Conservation (phyloP, 2,329 filamentous ascomycete species). For the Cercospora brassicicola region DNA sequence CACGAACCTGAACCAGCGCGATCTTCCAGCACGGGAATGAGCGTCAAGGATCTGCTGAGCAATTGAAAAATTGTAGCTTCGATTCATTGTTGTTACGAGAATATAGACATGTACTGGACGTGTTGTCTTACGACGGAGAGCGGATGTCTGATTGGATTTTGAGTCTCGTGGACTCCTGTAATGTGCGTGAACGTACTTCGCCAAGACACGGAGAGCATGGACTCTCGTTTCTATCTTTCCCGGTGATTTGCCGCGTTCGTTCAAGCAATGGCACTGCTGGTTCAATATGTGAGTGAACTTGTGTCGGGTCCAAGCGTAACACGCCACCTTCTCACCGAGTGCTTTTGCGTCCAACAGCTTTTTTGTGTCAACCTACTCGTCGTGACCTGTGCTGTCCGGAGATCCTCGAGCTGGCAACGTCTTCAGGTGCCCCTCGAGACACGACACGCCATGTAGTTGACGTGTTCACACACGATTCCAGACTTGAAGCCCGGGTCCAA, state of each 20-base stretch:
- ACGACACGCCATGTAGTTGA: not conserved
- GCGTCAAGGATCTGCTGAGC: conserved; percentile 49
- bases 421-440: not conserved
- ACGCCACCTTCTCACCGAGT: not conserved
- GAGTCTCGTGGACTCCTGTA: not conserved
- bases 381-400: not conserved
- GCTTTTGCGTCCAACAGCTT: not conserved
- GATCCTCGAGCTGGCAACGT: not conserved
- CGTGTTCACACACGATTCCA: not conserved
- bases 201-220: not conserved
- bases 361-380: not conserved
- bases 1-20: conserved; percentile 18
- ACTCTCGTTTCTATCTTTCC: not conserved
- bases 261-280: not conserved
- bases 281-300: not conserved
- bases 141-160: not conserved
- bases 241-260: not conserved
- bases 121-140: not conserved
- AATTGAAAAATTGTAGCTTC: conserved; percentile 24
- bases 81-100: not conserved
- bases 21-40: conserved; percentile 40
- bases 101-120: not conserved
- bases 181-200: not conserved
- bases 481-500: not conserved
- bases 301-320: not conserved